A percentile compares a stretch with the other conserved stretches of the same genome.
Conservation (phyloP, 441 rosid species). For the Macaranga tanarius region DNA sequence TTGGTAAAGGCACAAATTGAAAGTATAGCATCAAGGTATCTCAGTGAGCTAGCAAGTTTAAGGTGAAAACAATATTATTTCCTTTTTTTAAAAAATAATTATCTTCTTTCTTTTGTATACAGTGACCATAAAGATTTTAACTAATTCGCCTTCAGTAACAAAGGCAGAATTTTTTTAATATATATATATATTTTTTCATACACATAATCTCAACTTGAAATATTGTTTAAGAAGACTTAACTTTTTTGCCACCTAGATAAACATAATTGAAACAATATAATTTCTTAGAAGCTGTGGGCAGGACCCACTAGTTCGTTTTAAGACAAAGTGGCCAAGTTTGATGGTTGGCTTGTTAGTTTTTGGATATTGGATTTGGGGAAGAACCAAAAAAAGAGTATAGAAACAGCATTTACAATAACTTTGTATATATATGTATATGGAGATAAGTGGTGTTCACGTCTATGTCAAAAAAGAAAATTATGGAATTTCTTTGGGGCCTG, state of each 20-base stretch:
- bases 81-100: too few relatives aligned
- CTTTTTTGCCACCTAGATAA: too few relatives aligned
- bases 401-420: not conserved
- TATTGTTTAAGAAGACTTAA: too few relatives aligned
- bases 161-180: too few relatives aligned
- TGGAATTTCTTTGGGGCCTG: not conserved
- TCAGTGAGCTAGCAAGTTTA: not conserved
- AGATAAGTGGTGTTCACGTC: conserved; percentile 4
- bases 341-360: not conserved
- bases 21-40: conserved; percentile 10
- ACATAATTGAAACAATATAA: too few relatives aligned
- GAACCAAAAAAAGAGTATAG: not conserved
- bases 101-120: too few relatives aligned
- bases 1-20: conserved; percentile 1
- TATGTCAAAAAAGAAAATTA: not conserved
- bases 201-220: too few relatives aligned
- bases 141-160: too few relatives aligned
- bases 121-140: too few relatives aligned
- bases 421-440: not conserved
- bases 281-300: too few relatives aligned
- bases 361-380: not conserved
- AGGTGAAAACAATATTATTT: not conserved
- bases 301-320: conserved; percentile 8
- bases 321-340: conserved; percentile 7
- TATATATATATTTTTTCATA: too few relatives aligned